A percentile compares a stretch with the other conserved stretches of the same genome.
phyloP scores from a whole-genome alignment of 2,329 filamentous ascomycete species.

The Cladosporium austrohemisphaericum region DNA sequence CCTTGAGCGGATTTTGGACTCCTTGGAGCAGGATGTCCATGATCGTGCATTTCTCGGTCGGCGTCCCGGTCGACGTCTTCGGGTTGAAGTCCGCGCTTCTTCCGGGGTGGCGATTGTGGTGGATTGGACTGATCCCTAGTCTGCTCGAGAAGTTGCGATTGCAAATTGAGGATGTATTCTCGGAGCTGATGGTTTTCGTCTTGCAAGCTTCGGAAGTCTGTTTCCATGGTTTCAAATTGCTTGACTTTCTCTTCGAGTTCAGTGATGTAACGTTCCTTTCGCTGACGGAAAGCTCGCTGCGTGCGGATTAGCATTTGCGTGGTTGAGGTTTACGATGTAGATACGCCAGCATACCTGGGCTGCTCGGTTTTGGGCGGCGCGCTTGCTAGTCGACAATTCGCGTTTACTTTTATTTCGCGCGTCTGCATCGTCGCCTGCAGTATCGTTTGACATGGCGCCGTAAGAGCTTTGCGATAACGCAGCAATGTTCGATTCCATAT shows the following conservation, averaged over 20 bases:
- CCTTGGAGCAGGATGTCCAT: slow-evolving; percentile 1
- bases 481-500: slow-evolving; percentile 52
- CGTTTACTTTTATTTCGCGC: slow-evolving; percentile 76
- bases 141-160: slow-evolving; percentile 78
- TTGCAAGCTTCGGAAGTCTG: slow-evolving; percentile 75
- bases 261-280: slow-evolving; percentile 97
- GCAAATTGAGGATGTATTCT: slow-evolving; percentile 88
- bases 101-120: slow-evolving; percentile 14
- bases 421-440: slow-evolving; percentile 42
- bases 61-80: neutral
- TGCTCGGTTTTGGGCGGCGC: slow-evolving; percentile 92
- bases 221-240: slow-evolving; percentile 71
- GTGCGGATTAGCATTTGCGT: neutral
- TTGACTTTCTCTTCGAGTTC: slow-evolving; percentile 92
- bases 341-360: slow-evolving; percentile 87
- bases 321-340: neutral
- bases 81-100: slow-evolving; percentile 16
- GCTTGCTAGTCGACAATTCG: slow-evolving; percentile 91
- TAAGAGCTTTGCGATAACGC: slow-evolving; percentile 54
- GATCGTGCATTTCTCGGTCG: slow-evolving; percentile 27
- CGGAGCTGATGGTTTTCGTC: slow-evolving; percentile 85
- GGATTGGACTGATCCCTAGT: slow-evolving; percentile 78
- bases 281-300: slow-evolving; percentile 91
- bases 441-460: slow-evolving; percentile 48
- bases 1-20: neutral